Evolutionary conservation across 1,284 basidiomycete species (phyloP).

Genomic region (Ustilago vetiveriae): DNA sequence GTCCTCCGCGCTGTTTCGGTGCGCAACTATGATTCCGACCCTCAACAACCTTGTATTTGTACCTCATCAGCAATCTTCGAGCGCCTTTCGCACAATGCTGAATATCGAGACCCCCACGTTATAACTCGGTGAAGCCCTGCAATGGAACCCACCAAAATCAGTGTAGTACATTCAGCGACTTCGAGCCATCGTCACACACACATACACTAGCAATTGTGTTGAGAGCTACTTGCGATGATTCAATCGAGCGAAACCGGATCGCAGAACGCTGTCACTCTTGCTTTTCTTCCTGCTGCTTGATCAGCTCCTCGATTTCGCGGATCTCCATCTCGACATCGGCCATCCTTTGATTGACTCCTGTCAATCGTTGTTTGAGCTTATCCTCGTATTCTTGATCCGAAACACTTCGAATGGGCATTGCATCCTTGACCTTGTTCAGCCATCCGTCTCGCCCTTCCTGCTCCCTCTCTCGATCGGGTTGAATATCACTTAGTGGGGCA

Average conservation of each 20-base stretch:
- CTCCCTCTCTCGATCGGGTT: slow-evolving; percentile 1
- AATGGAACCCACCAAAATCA: too few relatives aligned
- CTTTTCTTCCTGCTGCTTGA: slow-evolving; percentile 11
- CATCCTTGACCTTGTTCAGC: slow-evolving; percentile 20
- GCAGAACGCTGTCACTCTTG: background rate
- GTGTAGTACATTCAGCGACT: too few relatives aligned
- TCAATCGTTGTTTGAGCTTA: slow-evolving; percentile 33
- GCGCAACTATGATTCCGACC: too few relatives aligned
- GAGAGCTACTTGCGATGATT: too few relatives aligned
- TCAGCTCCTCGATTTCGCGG: slow-evolving; percentile 28
- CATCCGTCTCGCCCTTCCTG: slow-evolving; percentile 5
- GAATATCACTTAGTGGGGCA: slow-evolving; percentile 7
- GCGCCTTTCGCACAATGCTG: background rate
- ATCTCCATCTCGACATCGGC: slow-evolving; percentile 40
- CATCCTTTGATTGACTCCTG: slow-evolving; percentile 34
- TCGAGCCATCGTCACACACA: too few relatives aligned
- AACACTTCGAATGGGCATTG: slow-evolving; percentile 43
- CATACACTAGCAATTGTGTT: too few relatives aligned
- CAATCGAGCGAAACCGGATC: too few relatives aligned
- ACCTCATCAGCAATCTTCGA: background rate
- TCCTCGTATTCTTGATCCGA: slow-evolving; percentile 52
- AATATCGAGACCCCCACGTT: too few relatives aligned
- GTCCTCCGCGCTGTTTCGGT: too few relatives aligned
- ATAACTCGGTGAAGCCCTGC: too few relatives aligned
- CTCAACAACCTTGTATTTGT: slow-evolving; percentile 24